A percentile compares a stretch with the other conserved stretches of the same genome.
Evolutionary conservation across 2,329 filamentous ascomycete genomes (phyloP).

Genomic region (Botryotinia calthae): DNA sequence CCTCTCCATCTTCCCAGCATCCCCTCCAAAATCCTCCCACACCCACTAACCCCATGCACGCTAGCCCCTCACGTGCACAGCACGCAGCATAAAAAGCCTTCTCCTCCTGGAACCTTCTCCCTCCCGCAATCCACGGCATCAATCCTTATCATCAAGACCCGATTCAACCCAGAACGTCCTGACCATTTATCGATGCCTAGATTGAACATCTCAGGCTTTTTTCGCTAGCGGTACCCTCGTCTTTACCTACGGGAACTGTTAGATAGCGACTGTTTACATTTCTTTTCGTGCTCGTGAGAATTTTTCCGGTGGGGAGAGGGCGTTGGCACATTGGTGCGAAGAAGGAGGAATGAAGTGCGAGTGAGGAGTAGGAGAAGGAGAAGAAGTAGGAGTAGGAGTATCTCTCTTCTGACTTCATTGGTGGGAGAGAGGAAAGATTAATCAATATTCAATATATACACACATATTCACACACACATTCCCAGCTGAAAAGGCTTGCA

Average conservation of each 20-base stretch:
- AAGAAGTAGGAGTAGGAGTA: too few species aligned
- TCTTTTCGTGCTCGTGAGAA: constrained; percentile 12
- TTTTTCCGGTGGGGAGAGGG: background rate
- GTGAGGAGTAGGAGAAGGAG: background rate
- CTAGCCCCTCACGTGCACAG: background rate
- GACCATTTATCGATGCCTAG: constrained; percentile 93
- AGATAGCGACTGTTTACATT: constrained; percentile 95
- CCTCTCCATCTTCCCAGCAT: background rate
- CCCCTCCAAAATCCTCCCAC: background rate
- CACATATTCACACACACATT: too few species aligned
- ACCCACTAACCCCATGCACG: background rate
- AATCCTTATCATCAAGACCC: constrained; percentile 94
- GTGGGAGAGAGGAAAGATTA: too few species aligned
- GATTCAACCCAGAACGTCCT: constrained; percentile 69
- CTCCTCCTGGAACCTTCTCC: constrained; percentile 10
- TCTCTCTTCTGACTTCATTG: background rate
- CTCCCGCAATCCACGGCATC: constrained; percentile 58
- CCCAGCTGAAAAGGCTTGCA: too few species aligned
- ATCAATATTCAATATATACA: too few species aligned
- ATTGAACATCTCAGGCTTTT: constrained; percentile 79
- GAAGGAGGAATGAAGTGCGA: background rate
- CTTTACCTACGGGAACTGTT: constrained; percentile 73
- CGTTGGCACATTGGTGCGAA: background rate
- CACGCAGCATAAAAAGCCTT: background rate
- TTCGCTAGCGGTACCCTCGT: constrained; percentile 96